Conservation (phyloP, 2,329 filamentous ascomycete genomes). For the Dactylonectria macrodidyma region DNA sequence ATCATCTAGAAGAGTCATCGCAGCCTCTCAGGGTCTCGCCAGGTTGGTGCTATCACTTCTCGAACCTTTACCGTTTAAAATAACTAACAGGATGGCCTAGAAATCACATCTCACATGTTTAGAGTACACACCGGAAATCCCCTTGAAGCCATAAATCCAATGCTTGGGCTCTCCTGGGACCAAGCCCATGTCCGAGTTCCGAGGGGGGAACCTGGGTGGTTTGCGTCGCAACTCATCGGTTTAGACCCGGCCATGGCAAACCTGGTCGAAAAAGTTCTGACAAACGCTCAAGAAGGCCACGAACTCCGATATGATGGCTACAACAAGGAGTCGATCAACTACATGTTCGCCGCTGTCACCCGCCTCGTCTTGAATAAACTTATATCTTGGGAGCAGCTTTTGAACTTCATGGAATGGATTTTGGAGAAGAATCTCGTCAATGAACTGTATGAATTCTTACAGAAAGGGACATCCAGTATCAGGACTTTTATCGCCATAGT, state of each 20-base stretch:
- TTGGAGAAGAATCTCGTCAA: not conserved
- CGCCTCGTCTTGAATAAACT: not conserved
- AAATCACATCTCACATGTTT: not conserved
- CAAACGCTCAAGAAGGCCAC: accelerated
- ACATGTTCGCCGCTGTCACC: not conserved
- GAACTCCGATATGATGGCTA: not conserved
- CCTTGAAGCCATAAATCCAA: too few relatives aligned
- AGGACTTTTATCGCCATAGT: not conserved
- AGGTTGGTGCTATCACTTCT: too few relatives aligned
- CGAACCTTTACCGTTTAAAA: too few relatives aligned
- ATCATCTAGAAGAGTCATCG: not conserved
- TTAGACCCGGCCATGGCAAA: not conserved
- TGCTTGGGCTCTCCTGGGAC: not conserved
- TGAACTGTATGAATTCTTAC: not conserved
- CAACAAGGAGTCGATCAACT: not conserved
- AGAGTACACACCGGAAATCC: not conserved
- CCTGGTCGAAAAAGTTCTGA: not conserved
- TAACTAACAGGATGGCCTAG: too few relatives aligned
- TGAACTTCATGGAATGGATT: not conserved
- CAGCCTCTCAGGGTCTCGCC: not conserved
- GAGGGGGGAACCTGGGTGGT: constrained; percentile 4
- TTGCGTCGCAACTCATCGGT: not conserved
- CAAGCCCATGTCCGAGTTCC: not conserved
- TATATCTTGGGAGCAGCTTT: not conserved
- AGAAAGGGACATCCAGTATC: accelerated